Conservation (phyloP, 495 filamentous ascomycete genomes). For the Penicillium odoratum region DNA sequence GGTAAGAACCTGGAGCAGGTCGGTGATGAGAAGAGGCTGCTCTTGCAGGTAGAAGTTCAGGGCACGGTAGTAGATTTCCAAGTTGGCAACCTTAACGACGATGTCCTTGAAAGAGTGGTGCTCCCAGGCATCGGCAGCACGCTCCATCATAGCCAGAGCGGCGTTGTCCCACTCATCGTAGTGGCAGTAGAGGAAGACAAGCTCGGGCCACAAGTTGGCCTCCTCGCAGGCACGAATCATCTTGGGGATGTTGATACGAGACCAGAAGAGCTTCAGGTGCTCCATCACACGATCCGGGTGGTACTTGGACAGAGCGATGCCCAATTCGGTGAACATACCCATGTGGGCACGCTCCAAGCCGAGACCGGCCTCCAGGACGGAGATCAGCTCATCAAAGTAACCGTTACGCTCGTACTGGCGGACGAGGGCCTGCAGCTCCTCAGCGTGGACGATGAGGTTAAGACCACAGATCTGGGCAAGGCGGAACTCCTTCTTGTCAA, state of each 20-base stretch:
- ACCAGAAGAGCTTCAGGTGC: conserved; percentile 99
- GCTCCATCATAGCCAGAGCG: conserved; percentile 98
- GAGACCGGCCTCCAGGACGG: conserved; percentile 90
- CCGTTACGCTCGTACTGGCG: conserved; percentile 96
- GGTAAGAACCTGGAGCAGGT: conserved; percentile 89
- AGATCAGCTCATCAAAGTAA: conserved; percentile 97
- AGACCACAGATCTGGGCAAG: conserved; percentile 99
- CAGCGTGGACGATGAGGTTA: conserved; percentile 97
- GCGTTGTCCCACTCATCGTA: conserved; percentile 99
- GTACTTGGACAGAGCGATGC: conserved; percentile 93
- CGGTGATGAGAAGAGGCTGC: conserved; percentile 91
- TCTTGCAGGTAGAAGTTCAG: conserved; percentile 98
- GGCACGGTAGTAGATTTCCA: conserved; percentile 98
- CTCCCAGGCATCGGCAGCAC: conserved; percentile 97
- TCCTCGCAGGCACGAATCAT: conserved; percentile 95
- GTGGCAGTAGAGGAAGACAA: conserved; percentile 98
- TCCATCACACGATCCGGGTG: conserved; percentile 97
- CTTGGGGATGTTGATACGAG: conserved; percentile 97
- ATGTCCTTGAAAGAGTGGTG: conserved; percentile 99
- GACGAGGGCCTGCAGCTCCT: conserved; percentile 90
- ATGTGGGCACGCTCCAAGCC: conserved; percentile 88
- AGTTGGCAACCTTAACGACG: conserved; percentile 93
- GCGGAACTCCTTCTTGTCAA: conserved; percentile 98
- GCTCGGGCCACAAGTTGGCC: conserved; percentile 93
- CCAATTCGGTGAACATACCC: conserved; percentile 97